phyloP scores from a whole-genome alignment of 306 rosid species.

The Prinsepia uniflora region DNA sequence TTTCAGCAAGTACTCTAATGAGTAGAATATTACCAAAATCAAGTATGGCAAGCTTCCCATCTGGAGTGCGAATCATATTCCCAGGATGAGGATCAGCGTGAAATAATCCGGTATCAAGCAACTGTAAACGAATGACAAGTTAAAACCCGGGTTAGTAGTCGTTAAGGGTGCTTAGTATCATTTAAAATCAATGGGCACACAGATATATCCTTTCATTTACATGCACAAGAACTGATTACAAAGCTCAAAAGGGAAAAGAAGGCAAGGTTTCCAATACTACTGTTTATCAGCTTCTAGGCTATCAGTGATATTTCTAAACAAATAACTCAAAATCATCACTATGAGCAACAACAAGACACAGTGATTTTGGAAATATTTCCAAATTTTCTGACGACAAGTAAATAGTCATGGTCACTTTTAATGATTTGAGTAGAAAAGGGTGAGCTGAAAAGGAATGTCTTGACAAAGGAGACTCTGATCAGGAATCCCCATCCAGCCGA shows the following conservation, averaged over 20 bases:
- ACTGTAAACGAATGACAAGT: slow-evolving; percentile 46
- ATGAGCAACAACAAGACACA: not conserved
- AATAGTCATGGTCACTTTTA: slow-evolving; percentile 1
- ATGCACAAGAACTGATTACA: not conserved
- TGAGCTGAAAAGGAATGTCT: not conserved
- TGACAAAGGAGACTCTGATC: no score
- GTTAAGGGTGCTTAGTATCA: not conserved
- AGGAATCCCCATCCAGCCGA: no score
- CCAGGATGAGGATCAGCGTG: slow-evolving; percentile 99
- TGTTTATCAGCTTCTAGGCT: not conserved
- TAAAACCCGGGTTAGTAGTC: not conserved
- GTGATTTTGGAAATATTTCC: not conserved
- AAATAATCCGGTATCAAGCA: slow-evolving; percentile 95
- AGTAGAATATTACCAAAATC: slow-evolving; percentile 72
- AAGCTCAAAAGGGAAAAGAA: not conserved
- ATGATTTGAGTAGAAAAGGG: not conserved
- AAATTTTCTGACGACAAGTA: not conserved
- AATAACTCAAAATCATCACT: not conserved
- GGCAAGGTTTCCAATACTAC: not conserved
- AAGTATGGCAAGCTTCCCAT: slow-evolving; percentile 94
- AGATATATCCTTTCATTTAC: not conserved
- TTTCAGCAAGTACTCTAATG: slow-evolving; percentile 26
- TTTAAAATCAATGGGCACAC: not conserved
- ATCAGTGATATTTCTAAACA: not conserved
- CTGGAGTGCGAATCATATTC: slow-evolving; percentile 97